These are phyloP conservation scores for Sarocladium brachiariae DNA, from an alignment of 2,329 filamentous ascomycete genomes.

Conservation along the genomic window DNA sequence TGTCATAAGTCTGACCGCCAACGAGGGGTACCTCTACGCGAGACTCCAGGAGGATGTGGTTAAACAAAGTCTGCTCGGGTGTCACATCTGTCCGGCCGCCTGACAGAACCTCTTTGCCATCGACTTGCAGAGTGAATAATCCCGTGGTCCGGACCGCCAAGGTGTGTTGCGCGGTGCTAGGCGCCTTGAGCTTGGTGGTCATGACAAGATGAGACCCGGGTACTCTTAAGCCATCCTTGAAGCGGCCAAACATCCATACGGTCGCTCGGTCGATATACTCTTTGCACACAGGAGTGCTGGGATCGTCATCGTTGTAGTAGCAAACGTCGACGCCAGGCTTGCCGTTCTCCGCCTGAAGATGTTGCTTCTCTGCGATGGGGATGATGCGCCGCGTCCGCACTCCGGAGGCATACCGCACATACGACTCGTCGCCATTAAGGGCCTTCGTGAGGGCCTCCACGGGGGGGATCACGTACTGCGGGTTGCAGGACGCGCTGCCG, in stretches of 20 bases:
- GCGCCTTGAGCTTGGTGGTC: not conserved
- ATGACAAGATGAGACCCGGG: not conserved
- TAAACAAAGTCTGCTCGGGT: constrained; percentile 1
- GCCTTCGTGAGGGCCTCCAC: not conserved
- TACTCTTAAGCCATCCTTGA: not conserved
- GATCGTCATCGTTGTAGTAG: not conserved
- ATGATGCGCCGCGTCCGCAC: not conserved
- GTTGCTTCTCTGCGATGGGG: not conserved
- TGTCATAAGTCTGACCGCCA: constrained; percentile 46
- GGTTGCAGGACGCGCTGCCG: not conserved
- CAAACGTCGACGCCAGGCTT: not conserved
- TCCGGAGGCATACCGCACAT: not conserved
- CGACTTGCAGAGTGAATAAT: not conserved
- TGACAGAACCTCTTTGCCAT: not conserved
- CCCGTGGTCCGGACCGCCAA: not conserved
- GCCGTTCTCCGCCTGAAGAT: not conserved
- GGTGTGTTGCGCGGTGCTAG: not conserved
- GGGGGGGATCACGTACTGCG: not conserved
- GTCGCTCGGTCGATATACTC: not conserved
- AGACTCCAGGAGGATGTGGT: not conserved
- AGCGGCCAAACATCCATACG: not conserved
- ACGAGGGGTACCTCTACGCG: not conserved
- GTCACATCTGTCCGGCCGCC: not conserved
- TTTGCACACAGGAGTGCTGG: not conserved
- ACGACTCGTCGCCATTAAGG: not conserved